phyloP scores from a whole-genome alignment of 2,329 filamentous ascomycete genomes.

The Epichloe glyceriae region DNA sequence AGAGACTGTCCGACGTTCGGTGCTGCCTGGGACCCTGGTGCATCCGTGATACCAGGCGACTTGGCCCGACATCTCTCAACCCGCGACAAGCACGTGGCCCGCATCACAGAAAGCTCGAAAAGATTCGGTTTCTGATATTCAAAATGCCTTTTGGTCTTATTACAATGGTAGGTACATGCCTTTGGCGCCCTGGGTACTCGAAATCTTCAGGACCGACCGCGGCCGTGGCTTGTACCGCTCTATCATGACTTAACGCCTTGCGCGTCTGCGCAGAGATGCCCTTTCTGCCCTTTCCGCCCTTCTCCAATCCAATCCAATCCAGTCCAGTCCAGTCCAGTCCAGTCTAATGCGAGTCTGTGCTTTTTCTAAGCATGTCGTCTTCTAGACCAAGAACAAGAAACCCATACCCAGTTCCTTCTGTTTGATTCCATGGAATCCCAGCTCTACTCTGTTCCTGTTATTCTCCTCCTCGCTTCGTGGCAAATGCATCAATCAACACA shows the following conservation, averaged over 20 bases:
- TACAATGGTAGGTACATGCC: constrained; percentile 3
- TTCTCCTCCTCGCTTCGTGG: background rate
- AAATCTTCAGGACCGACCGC: background rate
- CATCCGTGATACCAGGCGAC: background rate
- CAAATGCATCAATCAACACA: background rate
- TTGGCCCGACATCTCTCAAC: too few species aligned
- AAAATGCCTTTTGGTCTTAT: background rate
- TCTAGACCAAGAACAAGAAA: background rate
- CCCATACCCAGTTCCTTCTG: too few species aligned
- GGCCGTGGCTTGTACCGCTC: constrained; percentile 12
- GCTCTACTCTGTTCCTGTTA: background rate
- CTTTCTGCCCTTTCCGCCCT: background rate
- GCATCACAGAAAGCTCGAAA: background rate
- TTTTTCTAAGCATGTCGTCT: background rate
- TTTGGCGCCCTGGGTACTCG: background rate
- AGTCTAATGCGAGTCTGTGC: constrained; percentile 4
- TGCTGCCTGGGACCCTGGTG: background rate
- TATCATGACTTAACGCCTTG: constrained; percentile 16
- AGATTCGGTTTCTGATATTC: background rate
- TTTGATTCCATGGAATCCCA: too few species aligned
- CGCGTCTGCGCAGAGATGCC: constrained; percentile 2
- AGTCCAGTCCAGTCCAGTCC: background rate
- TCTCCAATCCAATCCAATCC: background rate
- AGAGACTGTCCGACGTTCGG: too few species aligned
- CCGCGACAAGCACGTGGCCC: too few species aligned